Base-by-base conservation (phyloP, 169 alveolate genomes). In the Hepatocystis sp. region DNA sequence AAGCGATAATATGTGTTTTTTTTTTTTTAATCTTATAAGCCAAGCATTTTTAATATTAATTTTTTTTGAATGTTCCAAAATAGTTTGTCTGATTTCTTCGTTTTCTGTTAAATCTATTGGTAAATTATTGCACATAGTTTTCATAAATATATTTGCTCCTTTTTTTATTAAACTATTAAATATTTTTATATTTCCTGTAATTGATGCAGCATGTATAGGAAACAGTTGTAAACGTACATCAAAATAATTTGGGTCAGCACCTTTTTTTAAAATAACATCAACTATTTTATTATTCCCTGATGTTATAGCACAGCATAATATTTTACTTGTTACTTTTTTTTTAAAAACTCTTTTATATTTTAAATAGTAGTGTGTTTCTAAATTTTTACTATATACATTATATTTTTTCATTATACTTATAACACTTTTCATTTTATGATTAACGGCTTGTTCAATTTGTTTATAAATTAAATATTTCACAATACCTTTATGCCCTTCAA, bases 401-500 rank as follows among this genome's bases (percentile, higher is more conserved):
- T 71, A 71, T 71, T 56, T 55, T 19, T 71, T 58, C 86, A 71
- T 71, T 8, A 47, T 49, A 4, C 19, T 21, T 2, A 56, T 17
- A 39, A 71, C 30, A 17, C 58, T 52, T 13, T 71, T 1, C 86
- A 71, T 71, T 44, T 42, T 71, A 42, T 44, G 40, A 15, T 56
- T 15, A 11, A 71, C 23, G 5, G 64, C 8, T 19, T 55, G 44
- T 71, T 47, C 52, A 36, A 71, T 71, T 71, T 71, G 86, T 71
- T 71, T 25, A 25, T 7, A 51, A 5, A 71, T 56, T 47, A 71
- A 47, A 34, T 42, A 27, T 44, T 71, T 71, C 25, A 71, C 86
- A 56, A 71, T 56, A 5, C 86, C 86, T 28, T 71, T 71, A 44
- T 71, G 86, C n/a, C 86, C 86, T 71, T 71, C 86, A 10, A 71